phyloP scores from a whole-genome alignment of 257 asterid genomes.

The Galeopsis tetrahit region DNA sequence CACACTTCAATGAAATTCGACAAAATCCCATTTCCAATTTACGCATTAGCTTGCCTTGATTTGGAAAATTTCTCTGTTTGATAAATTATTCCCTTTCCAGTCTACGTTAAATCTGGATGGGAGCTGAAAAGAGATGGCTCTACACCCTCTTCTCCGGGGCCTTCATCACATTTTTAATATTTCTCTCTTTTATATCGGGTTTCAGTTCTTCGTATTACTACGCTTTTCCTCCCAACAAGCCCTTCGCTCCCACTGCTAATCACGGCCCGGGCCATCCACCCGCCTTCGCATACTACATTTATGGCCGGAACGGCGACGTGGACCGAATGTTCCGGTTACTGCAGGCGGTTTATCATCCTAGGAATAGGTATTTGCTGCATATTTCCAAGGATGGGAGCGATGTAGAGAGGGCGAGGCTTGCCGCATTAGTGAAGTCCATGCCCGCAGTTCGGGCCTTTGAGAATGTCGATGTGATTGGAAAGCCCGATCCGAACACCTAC shows the following conservation, averaged over 20 bases:
- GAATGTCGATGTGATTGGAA: conserved; percentile 95
- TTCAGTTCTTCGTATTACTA: conserved; percentile 79
- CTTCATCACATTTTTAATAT: conserved; percentile 73
- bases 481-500: conserved; percentile 92
- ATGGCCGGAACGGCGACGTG: conserved; percentile 75
- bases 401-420: conserved; percentile 74
- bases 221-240: conserved; percentile 61
- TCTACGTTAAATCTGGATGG: conserved; percentile 52
- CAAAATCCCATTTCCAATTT: conserved; percentile 23
- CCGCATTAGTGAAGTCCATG: conserved; percentile 67
- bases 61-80: not conserved
- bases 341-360: conserved; percentile 92
- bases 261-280: conserved; percentile 86
- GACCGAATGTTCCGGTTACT: conserved; percentile 81
- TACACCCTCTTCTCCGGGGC: conserved; percentile 90
- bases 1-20: conserved; percentile 30
- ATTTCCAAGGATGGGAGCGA: conserved; percentile 74
- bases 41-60: conserved; percentile 26
- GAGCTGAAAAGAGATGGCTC: conserved; percentile 95
- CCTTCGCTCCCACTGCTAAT: conserved; percentile 58
- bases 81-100: not conserved
- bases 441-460: conserved; percentile 81
- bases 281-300: conserved; percentile 85
- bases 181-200: conserved; percentile 74
- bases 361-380: conserved; percentile 94